phyloP scores from a whole-genome alignment of 805 yeast genomes.

The Lachancea cidri region DNA sequence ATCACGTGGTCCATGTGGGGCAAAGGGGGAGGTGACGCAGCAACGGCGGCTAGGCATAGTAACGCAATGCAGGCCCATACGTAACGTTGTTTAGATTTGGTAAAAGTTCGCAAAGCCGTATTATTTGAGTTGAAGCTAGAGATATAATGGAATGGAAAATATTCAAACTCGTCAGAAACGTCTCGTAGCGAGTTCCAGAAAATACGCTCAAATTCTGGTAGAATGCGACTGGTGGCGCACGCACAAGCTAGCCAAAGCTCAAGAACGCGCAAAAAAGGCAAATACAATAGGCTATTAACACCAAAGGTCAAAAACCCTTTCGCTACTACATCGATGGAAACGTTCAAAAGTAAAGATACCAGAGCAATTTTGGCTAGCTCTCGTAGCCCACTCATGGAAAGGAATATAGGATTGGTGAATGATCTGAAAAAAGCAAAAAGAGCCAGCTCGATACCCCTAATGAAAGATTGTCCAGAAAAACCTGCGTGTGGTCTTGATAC shows the following conservation, averaged over 20 bases:
- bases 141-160: not conserved
- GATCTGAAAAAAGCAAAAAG: slow-evolving; percentile 45
- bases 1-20: not conserved
- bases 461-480: slow-evolving; percentile 43
- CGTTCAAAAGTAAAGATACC: not conserved
- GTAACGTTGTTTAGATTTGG: not conserved
- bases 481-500: slow-evolving; percentile 54
- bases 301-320: not conserved
- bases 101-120: not conserved
- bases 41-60: not conserved
- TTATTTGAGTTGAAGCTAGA: not conserved
- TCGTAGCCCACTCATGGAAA: not conserved
- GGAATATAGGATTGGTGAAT: slow-evolving; percentile 36
- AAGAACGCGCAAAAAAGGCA: not conserved
- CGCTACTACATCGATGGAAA: not conserved
- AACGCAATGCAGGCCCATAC: not conserved
- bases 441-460: slow-evolving; percentile 51
- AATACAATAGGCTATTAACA: too few relatives aligned
- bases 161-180: not conserved
- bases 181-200: slow-evolving; percentile 1
- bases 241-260: not conserved
- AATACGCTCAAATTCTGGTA: not conserved
- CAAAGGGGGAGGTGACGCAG: not conserved
- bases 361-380: not conserved
- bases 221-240: not conserved